Base-by-base conservation (phyloP, 139 green algal species). In the Chloropicon primus region DNA sequence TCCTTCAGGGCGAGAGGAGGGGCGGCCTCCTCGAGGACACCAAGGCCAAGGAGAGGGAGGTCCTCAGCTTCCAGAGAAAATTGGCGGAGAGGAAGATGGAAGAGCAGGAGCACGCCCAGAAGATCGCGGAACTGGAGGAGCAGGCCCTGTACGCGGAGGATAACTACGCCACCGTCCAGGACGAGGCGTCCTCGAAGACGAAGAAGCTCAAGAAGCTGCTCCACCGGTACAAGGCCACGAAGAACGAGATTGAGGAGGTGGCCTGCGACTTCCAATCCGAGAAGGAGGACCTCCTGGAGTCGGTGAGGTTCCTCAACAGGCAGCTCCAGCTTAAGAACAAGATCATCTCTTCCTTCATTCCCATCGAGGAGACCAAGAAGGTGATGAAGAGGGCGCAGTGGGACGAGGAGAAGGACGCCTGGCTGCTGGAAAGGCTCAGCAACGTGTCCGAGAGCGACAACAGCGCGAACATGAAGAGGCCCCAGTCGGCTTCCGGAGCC, bases 311-410 rank as follows among this genome's bases (percentile, higher is more conserved):
- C 75, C 82, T 95, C 79, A 85, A 92, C 26, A 85, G 92, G 75
- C 73, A 28, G 73, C 23, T 27, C 23, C 73, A 41, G 73, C 85
- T 94, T 5, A 93, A 93, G 81, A 85, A 90, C 76, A 85, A 90
- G 76, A 88, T 95, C 25, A 94, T 95, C 54, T 87, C 89, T 25
- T 84, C 86, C 1, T 95, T 94, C 84, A 88, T 94, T 3, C 91
- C 91, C 0, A 80, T 84, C 1, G 86, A 90, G 54, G 87, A 91
- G 74, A 86, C 89, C 26, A 78, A 86, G 25, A 92, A 93, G 86
- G 88, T 91, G 62, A 87, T 88, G 84, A 79, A 80, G 72, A 82
- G 85, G 21, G 88, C 87, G 1, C 76, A 86, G 76, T 94, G 90
- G 90, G 88, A 91, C 41, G 86, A 90, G 5, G 87, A 91, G 74